Base-by-base conservation (phyloP, 2,329 filamentous ascomycete species). In the Dactylonectria estremocensis region DNA sequence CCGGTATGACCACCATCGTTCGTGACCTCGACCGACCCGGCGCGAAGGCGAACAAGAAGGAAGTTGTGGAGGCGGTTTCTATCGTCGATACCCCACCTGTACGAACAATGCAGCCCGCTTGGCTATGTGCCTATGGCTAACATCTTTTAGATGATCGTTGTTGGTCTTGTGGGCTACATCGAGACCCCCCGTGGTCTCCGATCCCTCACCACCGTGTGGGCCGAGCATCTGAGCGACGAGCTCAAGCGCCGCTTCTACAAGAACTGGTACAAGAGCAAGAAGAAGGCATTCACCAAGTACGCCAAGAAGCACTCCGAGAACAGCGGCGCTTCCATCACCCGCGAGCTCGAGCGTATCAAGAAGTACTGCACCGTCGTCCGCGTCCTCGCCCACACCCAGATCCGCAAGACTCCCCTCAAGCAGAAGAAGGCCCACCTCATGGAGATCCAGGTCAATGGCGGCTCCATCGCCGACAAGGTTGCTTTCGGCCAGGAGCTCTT, bases 191-290 rank as follows among this genome's bases (percentile, higher is more conserved):
- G 96, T 82, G 96, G 96, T 88, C 95, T 99, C 82, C 95, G 96
- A 86, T 99, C 96, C 77, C 95, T 99, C 86, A 98, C 95, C 85
- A 98, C 96, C 83, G 94, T 99, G 84, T 99, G 96, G 96, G 96
- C 96, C 83, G 96, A 98, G 92, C 96, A 99, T 86, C 87, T 99
- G 86, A 94, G 93, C 87, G 96, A 99, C 86, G 96, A 98, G 89
- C 84, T 99, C 86, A 97, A 97, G 93, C 94, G 96, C 82, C 94
- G 96, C 84, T 99, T 99, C 94, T 99, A 99, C 94, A 98, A 98
- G 95, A 99, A 99, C 93, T 99, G 96, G 96, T 99, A 99, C 93
- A 97, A 97, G 93, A 95, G 92, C 91, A 99, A 99, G 95, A 98
- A 98, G 94, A 99, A 99, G 95, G 96, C 96, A 73, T 99, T 99